Evolutionary conservation across 805 yeast species (phyloP), one percentile per base, ranked within the genome.

Genomic region (Clavispora carvajalis): DNA sequence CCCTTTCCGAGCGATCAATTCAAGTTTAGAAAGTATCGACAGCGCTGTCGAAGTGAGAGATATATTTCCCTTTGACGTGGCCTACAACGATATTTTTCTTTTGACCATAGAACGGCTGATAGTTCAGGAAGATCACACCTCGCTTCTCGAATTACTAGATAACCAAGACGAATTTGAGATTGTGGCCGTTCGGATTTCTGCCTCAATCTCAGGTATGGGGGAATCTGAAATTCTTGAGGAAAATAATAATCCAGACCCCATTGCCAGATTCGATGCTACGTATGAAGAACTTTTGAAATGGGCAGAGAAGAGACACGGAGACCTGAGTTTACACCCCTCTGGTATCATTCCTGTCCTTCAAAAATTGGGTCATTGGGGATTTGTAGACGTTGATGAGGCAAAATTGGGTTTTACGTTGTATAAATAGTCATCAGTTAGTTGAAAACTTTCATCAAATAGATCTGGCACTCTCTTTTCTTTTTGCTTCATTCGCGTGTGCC

Each of bases 71-170:
- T 63, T 46, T 38, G 70, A 67, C 37, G 26, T 67, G 2, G 34
- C 41, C 15, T 67, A 53, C 45, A 52, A 53, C 26, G 55, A 48
- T 21, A 57, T 52, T 33, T 47, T 47, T 34, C 34, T 66, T 9
- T 48, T 67, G 9, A 58, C 67, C 7, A 60, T 68, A 3, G 70
- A 65, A 40, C 44, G 47, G 3, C 54, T 59, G 11, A 51, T 59
- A 12, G 35, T 59, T 7, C 40, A 45, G 5, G 44, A 52, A 7
- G 47, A 57, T 34, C 71, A 66, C 47, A 29, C 42, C 1, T 45
- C 37, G 12, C 44, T 67, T 1, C 39, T 65, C 9, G 45, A 53
- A 3, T 16, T 49, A 11, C 30, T 65, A 10, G 59, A 54, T n/a
- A 24, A 36, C 4, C 46, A 39, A 5, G 38, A 55, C 7, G 56